Evolutionary conservation across 257 asterid species (phyloP), one percentile per base, ranked within the genome.

Genomic region (Paraleonurus japonicus): DNA sequence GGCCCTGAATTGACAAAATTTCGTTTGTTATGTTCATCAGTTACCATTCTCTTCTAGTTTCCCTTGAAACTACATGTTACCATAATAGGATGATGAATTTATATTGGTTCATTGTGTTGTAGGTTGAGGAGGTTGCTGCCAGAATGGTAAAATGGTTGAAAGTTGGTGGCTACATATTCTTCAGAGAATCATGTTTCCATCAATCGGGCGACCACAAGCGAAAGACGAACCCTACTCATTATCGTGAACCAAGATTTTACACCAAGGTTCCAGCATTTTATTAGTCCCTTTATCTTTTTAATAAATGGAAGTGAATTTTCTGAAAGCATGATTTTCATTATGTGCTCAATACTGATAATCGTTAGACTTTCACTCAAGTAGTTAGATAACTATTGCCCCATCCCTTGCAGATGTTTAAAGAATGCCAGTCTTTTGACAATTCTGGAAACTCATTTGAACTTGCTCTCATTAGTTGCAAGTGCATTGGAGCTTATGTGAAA

Each of bases 151-250:
- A 81, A 81, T 92, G 99, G 99, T 76, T 92, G 48, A 92, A 87
- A 80, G 94, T 92, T 69, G 99, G 99, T 65, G 99, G 99, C 67
- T 81, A 71, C 85, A 83, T 95, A 72, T 92, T 89, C 81, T 95
- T 95, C 82, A 82, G 99, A 66, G 99, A 95, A 60, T 95, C 99
- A 12, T 95, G 98, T 80, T 95, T 95, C 82, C 98, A 95, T 80
- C 98, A 87, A 64, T 92, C 99, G 33, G 99, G 98, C 20, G 97
- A 92, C 70, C 95, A 89, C 89, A 92, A 89, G 79, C 78, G 96
- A 75, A 92, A 87, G 82, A 77, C 58, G 72, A 87, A 95, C 75
- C 99, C 98, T 45, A 92, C 97, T 32, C 98, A 95, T 81, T 95
- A 92, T 73, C 96, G 99, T 27, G 96, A 88, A 61, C 99, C 99